phyloP scores from a whole-genome alignment of 1,284 basidiomycete genomes.

The Tremellales sp. region DNA sequence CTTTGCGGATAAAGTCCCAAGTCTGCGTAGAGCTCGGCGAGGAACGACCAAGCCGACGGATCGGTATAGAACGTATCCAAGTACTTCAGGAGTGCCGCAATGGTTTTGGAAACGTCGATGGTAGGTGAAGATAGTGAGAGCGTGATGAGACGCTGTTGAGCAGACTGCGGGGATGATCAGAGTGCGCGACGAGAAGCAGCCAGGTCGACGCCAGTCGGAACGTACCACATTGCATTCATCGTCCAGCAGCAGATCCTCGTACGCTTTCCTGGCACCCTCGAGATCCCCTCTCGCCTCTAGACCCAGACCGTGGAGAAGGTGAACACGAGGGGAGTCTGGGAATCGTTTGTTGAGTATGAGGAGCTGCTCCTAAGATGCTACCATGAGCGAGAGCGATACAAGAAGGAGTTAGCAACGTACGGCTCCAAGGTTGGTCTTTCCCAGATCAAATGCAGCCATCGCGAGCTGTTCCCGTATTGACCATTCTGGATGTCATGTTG shows the following conservation, averaged over 20 bases:
- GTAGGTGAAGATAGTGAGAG: slow-evolving; percentile 49
- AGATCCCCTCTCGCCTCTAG: slow-evolving; percentile 65
- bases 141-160: slow-evolving; percentile 79
- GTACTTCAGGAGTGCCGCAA: slow-evolving; percentile 70
- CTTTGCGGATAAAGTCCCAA: slow-evolving; percentile 61
- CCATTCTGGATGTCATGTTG: slow-evolving; percentile 59
- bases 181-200: neutral
- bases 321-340: slow-evolving; percentile 74
- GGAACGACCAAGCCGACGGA: slow-evolving; percentile 84
- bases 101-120: slow-evolving; percentile 55
- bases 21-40: slow-evolving; percentile 81
- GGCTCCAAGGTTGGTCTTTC: slow-evolving; percentile 72
- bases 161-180: slow-evolving; percentile 53
- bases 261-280: slow-evolving; percentile 51
- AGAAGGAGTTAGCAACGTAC: slow-evolving; percentile 54
- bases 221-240: slow-evolving; percentile 75
- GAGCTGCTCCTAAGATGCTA: slow-evolving; percentile 58
- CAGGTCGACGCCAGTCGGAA: slow-evolving; percentile 8
- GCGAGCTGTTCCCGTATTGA: slow-evolving; percentile 82
- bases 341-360: slow-evolving; percentile 66
- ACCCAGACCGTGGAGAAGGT: slow-evolving; percentile 76
- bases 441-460: slow-evolving; percentile 79
- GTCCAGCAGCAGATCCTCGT: slow-evolving; percentile 61
- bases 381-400: neutral
- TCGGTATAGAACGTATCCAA: slow-evolving; percentile 93